These are phyloP conservation scores for Phytopythium helicoides DNA, from an alignment of 352 stramenopile genomes.

Conservation along the genomic window DNA sequence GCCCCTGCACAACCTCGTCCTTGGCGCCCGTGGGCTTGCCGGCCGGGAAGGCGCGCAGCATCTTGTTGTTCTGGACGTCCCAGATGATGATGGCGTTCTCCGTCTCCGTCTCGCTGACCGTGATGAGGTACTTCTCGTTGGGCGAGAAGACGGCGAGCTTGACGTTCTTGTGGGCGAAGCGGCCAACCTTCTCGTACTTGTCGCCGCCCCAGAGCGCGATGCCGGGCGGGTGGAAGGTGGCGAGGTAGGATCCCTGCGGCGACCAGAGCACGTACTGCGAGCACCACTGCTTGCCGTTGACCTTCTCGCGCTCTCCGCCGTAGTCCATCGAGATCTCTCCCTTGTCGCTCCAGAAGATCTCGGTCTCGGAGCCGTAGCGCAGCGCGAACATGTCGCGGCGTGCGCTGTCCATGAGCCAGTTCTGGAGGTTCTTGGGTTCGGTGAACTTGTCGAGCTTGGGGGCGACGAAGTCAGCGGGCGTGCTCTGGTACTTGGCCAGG, in stretches of 20 bases:
- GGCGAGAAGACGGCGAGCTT: conserved; percentile 94
- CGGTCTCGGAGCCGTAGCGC: conserved; percentile 94
- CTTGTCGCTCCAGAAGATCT: conserved; percentile 96
- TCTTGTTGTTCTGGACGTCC: conserved; percentile 91
- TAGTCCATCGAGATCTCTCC: conserved; percentile 91
- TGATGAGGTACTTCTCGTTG: conserved; percentile 97
- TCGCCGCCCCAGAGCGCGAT: conserved; percentile 97
- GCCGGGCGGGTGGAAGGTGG: conserved; percentile 96
- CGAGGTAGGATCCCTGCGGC: conserved; percentile 95
- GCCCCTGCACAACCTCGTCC: conserved; percentile 71
- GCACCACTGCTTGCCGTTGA: conserved; percentile 96
- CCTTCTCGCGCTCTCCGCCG: conserved; percentile 94
- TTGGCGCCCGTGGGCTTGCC: conserved; percentile 75
- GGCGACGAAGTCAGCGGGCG: conserved; percentile 73
- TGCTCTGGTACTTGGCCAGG: conserved; percentile 74
- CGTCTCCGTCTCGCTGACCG: conserved; percentile 92
- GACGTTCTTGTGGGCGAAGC: conserved; percentile 95
- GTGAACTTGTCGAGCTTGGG: conserved; percentile 86
- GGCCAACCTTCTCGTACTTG: conserved; percentile 97
- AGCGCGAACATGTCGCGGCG: conserved; percentile 95
- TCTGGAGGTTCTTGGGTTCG: conserved; percentile 91
- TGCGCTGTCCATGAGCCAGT: conserved; percentile 90
- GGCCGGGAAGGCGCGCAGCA: conserved; percentile 81
- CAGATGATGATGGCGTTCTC: conserved; percentile 97
- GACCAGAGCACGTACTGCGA: conserved; percentile 98